Percentiles rank a stretch among this genome's conserved stretches.
These are phyloP conservation scores for Mollisia scopiformis DNA, from an alignment of 2,329 filamentous ascomycete genomes.

Conservation along the genomic window DNA sequence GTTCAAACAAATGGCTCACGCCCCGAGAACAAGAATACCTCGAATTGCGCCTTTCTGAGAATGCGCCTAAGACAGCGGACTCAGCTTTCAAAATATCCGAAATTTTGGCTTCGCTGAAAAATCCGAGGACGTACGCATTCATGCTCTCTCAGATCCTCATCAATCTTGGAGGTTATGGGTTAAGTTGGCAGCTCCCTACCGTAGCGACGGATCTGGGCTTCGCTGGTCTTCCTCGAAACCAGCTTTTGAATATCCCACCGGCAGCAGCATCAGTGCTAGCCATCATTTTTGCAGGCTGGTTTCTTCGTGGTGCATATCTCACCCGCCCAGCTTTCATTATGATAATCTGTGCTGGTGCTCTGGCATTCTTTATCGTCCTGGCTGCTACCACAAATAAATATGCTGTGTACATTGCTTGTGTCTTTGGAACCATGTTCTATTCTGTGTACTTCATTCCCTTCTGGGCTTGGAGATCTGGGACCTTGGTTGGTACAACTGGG, in stretches of 20 bases:
- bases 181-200: conserved; percentile 46
- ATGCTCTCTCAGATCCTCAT: conserved; percentile 42
- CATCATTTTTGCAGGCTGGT: conserved; percentile 44
- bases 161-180: conserved; percentile 45
- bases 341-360: conserved; percentile 43
- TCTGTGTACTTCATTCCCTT: conserved; percentile 48
- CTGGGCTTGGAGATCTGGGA: conserved; percentile 48
- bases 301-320: conserved; percentile 43
- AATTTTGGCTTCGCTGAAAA: conserved; percentile 39
- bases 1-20: conserved; percentile 42
- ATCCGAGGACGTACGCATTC: conserved; percentile 41
- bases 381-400: conserved; percentile 40
- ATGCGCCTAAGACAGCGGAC: conserved; percentile 43
- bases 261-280: conserved; percentile 44
- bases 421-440: conserved; percentile 48
- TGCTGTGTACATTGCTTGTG: conserved; percentile 47
- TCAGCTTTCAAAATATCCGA: conserved; percentile 40
- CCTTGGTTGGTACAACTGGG: conserved; percentile 45
- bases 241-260: conserved; percentile 49
- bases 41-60: conserved; percentile 42
- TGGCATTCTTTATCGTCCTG: conserved; percentile 49
- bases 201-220: conserved; percentile 47
- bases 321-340: conserved; percentile 45
- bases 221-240: conserved; percentile 44
- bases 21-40: conserved; percentile 44